Base-by-base conservation (phyloP, 2,329 filamentous ascomycete genomes). In the Paraphoma chrysanthemicola region DNA sequence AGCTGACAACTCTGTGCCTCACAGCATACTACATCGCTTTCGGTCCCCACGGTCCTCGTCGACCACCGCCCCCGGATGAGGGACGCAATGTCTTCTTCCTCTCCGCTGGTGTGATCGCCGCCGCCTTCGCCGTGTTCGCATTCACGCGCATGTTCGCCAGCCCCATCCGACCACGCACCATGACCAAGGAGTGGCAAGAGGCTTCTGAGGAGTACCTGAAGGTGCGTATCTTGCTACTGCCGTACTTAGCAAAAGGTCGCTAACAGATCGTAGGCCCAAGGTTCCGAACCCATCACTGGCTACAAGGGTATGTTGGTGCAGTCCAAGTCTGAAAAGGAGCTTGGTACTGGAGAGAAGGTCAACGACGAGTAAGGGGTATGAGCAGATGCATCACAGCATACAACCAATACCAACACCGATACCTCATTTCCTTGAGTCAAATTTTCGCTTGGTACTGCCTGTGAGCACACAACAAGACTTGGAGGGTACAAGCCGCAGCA, bases 1-100 rank as follows among this genome's bases (percentile, higher is more conserved):
- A 53, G 64, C 73, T 74, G 56, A 75, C 65, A 14, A 14, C 16
- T 11, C 54, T 52, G 23, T 23, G 38, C n/a, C 33, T 46, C 68
- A 79, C 78, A 99, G 95, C 95, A 66, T 99, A 98, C 88, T 99
- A 91, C 90, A 97, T 99, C 76, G 93, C 95, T 67, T 99, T 99
- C 78, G 95, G 95, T 67, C 89, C 93, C 75, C 95, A 99, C 81
- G 95, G 95, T 56, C 95, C 95, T 71, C 94, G 95, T 72, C 89
- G 94, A 68, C 82, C 85, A 62, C 79, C 90, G 67, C 92, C 94
- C 62, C 90, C 95, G 66, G 94, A 92, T 73, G 94, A 97, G 85
- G 85, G 85, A 80, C 86, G 87, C 80, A 93, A 89, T 78, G 84
- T 98, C 70, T 85, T 90, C 74, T 82, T 88, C 76, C 91, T 93